Evolutionary conservation across 1,284 basidiomycete species (phyloP), one percentile per base, ranked within the genome.

Genomic region (Naganishia liquefaciens): DNA sequence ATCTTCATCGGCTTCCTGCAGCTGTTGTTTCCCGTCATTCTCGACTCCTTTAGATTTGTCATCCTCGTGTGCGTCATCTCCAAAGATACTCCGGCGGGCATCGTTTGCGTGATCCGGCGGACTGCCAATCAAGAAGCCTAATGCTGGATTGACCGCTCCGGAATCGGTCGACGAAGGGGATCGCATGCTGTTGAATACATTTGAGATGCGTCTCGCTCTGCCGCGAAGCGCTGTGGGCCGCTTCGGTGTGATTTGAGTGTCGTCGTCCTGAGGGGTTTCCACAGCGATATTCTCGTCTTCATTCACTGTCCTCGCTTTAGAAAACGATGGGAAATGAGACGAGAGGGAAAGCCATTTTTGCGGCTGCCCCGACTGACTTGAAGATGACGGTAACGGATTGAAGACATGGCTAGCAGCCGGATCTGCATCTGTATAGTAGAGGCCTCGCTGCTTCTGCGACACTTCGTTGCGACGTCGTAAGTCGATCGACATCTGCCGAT

Each of bases 401-500:
- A 33, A 7, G 11, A 44, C 30, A 10, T 25, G n/a, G 5, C 11
- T 15, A 21, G 9, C 51, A 6, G 30, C 28, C 30, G 30, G 27
- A 25, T 5, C 23, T 11, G 6, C 28, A 37, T 53, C 51, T 17
- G 37, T 28, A 30, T n/a, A 33, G 19, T 9, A 27, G 25, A 13
- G 51, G 37, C 28, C 23, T 21, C 17, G 17, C 51, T 53, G 51
- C 5, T 33, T 33, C 19, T 15, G 19, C 2, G 39, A 19, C 19
- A 19, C n/a, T 25, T 44, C 7, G 4, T 42, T 6, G n/a, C 49
- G 57, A 21, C 23, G 13, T 11, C 85, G 84, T 3, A 88, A 81
- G 73, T 97, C 91, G 2, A 87, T 85, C 2, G 89, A 81, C 0
- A 91, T 92, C 62, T 91, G 88, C 79, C 93, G 89, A 86, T 90